Evolutionary conservation across 2,329 filamentous ascomycete genomes (phyloP).

Genomic region (Pyrenochaeta sp.): DNA sequence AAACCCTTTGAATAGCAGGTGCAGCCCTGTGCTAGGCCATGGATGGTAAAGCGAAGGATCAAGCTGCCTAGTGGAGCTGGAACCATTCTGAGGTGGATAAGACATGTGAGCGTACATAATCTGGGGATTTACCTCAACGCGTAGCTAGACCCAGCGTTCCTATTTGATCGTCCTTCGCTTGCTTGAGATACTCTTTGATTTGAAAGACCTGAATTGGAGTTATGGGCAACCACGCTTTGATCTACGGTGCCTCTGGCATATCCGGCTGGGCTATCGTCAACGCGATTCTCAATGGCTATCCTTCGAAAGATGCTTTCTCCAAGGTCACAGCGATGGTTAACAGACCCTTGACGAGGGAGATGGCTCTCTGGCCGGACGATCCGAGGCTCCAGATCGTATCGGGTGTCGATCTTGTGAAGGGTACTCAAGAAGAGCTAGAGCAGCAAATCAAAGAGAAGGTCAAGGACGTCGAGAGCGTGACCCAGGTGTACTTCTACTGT

Average conservation of each 20-base stretch:
- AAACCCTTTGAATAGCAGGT: neutral
- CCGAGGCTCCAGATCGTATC: constrained; percentile 49
- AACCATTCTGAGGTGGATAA: neutral
- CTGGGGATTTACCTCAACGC: neutral
- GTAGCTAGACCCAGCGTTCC: neutral
- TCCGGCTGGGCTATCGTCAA: constrained; percentile 61
- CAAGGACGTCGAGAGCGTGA: constrained; percentile 46
- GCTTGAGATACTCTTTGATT: neutral
- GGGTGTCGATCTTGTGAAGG: constrained; percentile 52
- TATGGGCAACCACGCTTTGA: constrained; percentile 45
- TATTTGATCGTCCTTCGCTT: neutral
- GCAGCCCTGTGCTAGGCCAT: constrained; percentile 6
- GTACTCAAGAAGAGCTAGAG: constrained; percentile 43
- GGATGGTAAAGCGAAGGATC: neutral
- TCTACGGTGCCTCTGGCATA: constrained; percentile 58
- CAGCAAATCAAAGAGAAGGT: constrained; percentile 48
- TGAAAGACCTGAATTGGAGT: constrained; percentile 1
- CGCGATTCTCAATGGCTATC: constrained; percentile 57
- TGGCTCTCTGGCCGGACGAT: constrained; percentile 49
- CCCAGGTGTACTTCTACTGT: constrained; percentile 54
- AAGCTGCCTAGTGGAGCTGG: neutral
- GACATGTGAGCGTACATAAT: constrained; percentile 1
- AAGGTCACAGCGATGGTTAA: constrained; percentile 60
- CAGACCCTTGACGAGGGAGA: constrained; percentile 48
- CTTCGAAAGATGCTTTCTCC: constrained; percentile 53